These are phyloP conservation scores for Solanum bulbocastanum DNA, from an alignment of 257 asterid genomes.

Conservation along the genomic window DNA sequence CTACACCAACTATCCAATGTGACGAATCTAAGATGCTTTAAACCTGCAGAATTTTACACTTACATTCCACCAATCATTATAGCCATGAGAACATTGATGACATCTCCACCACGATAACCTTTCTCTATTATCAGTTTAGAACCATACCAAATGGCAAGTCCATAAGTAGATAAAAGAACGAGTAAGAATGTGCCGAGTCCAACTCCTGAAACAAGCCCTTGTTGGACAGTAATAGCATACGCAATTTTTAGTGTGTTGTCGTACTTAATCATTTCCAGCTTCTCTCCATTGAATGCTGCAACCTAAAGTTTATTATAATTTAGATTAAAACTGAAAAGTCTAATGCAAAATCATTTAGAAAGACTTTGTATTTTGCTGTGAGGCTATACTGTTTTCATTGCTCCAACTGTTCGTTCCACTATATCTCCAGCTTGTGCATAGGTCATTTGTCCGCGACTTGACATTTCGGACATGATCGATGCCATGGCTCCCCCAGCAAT, in stretches of 20 bases:
- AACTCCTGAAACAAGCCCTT: slow-evolving; percentile 54
- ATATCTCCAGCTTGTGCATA: slow-evolving; percentile 51
- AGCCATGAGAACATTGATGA: slow-evolving; percentile 39
- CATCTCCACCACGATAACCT: slow-evolving; percentile 50
- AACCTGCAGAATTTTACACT: background rate
- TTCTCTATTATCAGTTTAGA: slow-evolving; percentile 35
- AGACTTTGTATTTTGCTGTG: background rate
- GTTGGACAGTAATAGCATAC: slow-evolving; percentile 33
- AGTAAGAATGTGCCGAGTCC: slow-evolving; percentile 40
- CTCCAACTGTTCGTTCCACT: slow-evolving; percentile 48
- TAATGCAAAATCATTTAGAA: background rate
- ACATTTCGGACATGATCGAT: slow-evolving; percentile 17
- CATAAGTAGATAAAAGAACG: slow-evolving; percentile 37
- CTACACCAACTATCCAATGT: background rate
- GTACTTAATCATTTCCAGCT: slow-evolving; percentile 29
- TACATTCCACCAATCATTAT: slow-evolving; percentile 30
- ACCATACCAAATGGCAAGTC: slow-evolving; percentile 65
- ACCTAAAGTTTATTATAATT: slow-evolving; percentile 29
- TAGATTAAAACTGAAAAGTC: background rate
- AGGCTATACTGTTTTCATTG: slow-evolving; percentile 49
- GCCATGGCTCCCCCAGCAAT: slow-evolving; percentile 31
- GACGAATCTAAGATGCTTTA: background rate
- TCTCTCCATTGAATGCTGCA: slow-evolving; percentile 61
- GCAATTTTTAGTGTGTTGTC: slow-evolving; percentile 35
- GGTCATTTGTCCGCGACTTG: slow-evolving; percentile 31